A percentile compares a stretch with the other conserved stretches of the same genome.
phyloP scores from a whole-genome alignment of 1,139 yeast species.

The Kodamaea arcana region DNA sequence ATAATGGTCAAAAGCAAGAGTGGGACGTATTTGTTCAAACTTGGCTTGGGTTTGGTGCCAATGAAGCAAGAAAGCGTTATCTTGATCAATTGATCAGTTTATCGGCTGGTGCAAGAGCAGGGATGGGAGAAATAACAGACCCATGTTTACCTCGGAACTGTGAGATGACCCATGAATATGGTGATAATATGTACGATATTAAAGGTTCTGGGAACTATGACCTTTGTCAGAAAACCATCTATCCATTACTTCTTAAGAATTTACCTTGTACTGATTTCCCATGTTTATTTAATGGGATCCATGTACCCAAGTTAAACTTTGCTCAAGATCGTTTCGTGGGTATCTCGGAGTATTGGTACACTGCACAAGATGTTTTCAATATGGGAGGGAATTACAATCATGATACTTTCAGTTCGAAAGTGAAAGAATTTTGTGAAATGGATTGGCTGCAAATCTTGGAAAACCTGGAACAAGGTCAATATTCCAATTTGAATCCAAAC shows the following conservation, averaged over 20 bases:
- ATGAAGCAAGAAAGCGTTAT: slow-evolving; percentile 67
- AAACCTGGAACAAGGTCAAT: slow-evolving; percentile 49
- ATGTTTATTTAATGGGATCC: slow-evolving; percentile 77
- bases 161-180: slow-evolving; percentile 33
- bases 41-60: slow-evolving; percentile 85
- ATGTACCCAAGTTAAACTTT: slow-evolving; percentile 70
- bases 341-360: slow-evolving; percentile 80
- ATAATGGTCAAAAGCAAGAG: slow-evolving; percentile 56
- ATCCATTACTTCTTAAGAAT: slow-evolving; percentile 66
- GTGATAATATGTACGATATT: slow-evolving; percentile 45
- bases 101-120: slow-evolving; percentile 20
- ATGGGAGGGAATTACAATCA: slow-evolving; percentile 75
- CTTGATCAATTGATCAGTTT: slow-evolving; percentile 45
- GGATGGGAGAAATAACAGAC: slow-evolving; percentile 38
- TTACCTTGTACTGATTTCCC: slow-evolving; percentile 73
- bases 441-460: slow-evolving; percentile 53
- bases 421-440: slow-evolving; percentile 61
- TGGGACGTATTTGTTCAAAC: slow-evolving; percentile 79
- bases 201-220: slow-evolving; percentile 68
- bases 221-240: slow-evolving; percentile 60
- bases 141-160: slow-evolving; percentile 72
- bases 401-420: slow-evolving; percentile 54
- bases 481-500: slow-evolving; percentile 45
- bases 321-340: slow-evolving; percentile 72
- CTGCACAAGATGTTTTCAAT: slow-evolving; percentile 75